Evolutionary conservation across 2,329 filamentous ascomycete genomes (phyloP), one percentile per base, ranked within the genome.

Genomic region (Fusarium napiforme): DNA sequence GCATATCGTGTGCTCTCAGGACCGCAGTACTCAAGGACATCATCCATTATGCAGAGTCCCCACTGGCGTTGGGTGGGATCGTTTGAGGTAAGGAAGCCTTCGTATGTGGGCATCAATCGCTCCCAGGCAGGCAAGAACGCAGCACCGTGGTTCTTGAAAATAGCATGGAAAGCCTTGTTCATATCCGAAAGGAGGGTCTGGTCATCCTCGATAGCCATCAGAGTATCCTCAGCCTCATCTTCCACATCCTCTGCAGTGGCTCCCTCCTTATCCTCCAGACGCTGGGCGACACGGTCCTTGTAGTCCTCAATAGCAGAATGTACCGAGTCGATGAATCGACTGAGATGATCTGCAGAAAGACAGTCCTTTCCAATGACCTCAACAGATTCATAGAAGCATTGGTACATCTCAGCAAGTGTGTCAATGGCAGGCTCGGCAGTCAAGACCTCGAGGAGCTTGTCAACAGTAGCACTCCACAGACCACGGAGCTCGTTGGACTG

Each of bases 141-240:
- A 15, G 91, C 87, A 30, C 94, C 93, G 81, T 98, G 95, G 84
- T 97, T 95, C 87, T 98, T 98, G 88, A 99, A 99, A 75, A 99
- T 94, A 69, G 95, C 96, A 84, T 99, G 96, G 89, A 97, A 99
- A 1, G 96, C 96, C 87, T 99, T 99, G 90, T 99, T 99, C 96
- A 99, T 99, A 80, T 99, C 96, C 4, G 95, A 97, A 47, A 99
- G 88, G 23, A 99, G 88, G 28, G 95, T 97, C 83, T 98, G 96
- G 80, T 99, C 96, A 76, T 99, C 96, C 82, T 99, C 96, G 53
- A 99, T 95, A 18, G 96, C 96, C 77, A 97, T 93, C 37, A 97
- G 87, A 49, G 92, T 90, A 59, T 98, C 96, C 76, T 98, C 93
- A 21, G 92, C 92, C 67, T 96, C 92, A 78, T 98, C 95, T 74